Evolutionary conservation across 2,329 filamentous ascomycete genomes (phyloP).

Genomic region (Arthrobotrys musiformis): DNA sequence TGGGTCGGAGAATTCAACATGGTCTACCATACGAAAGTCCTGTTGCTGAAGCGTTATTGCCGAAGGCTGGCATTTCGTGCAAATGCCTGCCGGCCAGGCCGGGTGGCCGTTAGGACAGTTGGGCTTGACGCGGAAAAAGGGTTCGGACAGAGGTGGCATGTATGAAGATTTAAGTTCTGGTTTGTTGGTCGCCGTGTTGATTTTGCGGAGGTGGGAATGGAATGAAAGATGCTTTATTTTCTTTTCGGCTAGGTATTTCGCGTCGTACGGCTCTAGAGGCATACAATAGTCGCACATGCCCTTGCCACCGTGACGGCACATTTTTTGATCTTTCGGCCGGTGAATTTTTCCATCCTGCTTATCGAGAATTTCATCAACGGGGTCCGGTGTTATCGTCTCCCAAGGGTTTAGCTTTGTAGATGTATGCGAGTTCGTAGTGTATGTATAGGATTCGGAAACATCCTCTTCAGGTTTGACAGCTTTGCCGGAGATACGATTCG

Average conservation of each 20-base stretch:
- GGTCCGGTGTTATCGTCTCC: conserved; percentile 89
- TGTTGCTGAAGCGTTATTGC: conserved; percentile 96
- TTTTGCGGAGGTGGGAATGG: conserved; percentile 91
- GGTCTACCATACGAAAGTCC: conserved; percentile 94
- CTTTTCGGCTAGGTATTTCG: conserved; percentile 88
- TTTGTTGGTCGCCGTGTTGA: conserved; percentile 96
- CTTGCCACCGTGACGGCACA: conserved; percentile 95
- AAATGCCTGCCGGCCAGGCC: conserved; percentile 94
- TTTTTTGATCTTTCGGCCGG: conserved; percentile 77
- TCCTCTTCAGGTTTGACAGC: conserved; percentile 76
- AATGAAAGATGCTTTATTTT: conserved; percentile 99
- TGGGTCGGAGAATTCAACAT: conserved; percentile 92
- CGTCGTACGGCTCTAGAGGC: conserved; percentile 91
- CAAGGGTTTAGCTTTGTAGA: conserved; percentile 77
- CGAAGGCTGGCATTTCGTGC: conserved; percentile 96
- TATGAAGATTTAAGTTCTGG: conserved; percentile 92
- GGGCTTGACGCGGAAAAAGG: conserved; percentile 86
- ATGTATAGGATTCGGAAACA: conserved; percentile 71
- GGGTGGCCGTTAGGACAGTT: conserved; percentile 94
- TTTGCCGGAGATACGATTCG: conserved; percentile 74
- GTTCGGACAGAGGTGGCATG: conserved; percentile 92
- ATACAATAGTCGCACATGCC: conserved; percentile 99
- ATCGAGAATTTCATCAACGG: conserved; percentile 86
- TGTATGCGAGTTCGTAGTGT: conserved; percentile 68
- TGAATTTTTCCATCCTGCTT: conserved; percentile 89